Base-by-base conservation (phyloP, 768 basidiomycete genomes). In the Phlebiopsis gigantea region DNA sequence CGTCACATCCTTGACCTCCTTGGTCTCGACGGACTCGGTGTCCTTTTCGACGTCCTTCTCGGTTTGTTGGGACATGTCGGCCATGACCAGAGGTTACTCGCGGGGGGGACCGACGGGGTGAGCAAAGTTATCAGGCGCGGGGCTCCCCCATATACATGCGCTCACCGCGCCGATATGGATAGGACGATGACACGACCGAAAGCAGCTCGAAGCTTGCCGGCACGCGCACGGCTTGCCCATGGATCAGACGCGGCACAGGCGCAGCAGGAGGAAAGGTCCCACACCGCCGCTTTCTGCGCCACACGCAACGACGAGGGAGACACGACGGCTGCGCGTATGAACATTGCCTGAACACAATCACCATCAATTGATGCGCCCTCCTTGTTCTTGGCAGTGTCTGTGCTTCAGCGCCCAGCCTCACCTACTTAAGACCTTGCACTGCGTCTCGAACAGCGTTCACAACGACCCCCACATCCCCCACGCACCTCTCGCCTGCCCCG, bases 1-100 rank as follows among this genome's bases (percentile, higher is more conserved):
- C 14, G 50, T 22, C 10, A 43, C 50, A 22, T 57, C 49, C 34
- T 57, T 42, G n/a, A 57, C 51, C 31, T 63, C 55, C 30, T 56
- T 47, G 21, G 46, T 51, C 29, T 51, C 41, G 25, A 57, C 43
- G 29, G 54, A 55, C 17, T 55, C 55, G 45, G 53, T 30, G 54
- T 63, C 57, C 46, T 63, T 63, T 34, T 63, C 59, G 45, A 30
- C 25, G 39, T 25, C 58, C 55, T 59, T 52, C 22, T 53, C 57
- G 53, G 12, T 39, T 12, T 3, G 8, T 39, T 17, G 34, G 34
- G 26, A 54, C 46, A 50, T 56, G 29, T 44, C 39, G 56, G 17
- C 21, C 17, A 15, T 9, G 19, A 19, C 31, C 31, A 41, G 34
- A 39, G 34, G 34, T 39, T 17, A 39, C 34, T 17, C 34, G 34